Conservation (phyloP, 345 rosid species). For the Citrus mangshanensis region DNA sequence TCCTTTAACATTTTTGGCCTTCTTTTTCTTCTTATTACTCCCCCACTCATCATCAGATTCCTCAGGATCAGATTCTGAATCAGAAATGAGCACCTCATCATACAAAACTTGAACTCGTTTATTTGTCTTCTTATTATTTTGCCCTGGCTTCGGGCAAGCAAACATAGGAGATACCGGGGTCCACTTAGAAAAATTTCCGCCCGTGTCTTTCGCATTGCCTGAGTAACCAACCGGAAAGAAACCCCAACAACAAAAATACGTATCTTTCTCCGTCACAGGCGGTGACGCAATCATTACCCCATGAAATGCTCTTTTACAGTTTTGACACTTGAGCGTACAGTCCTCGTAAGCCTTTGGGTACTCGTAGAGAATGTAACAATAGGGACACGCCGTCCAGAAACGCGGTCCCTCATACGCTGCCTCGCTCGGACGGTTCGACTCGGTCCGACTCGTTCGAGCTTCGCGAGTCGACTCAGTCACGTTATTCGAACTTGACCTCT, state of each 20-base stretch:
- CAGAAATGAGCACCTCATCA: slow-evolving; percentile 45
- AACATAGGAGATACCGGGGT: slow-evolving; percentile 73
- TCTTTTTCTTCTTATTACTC: slow-evolving; percentile 35
- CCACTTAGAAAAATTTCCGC: slow-evolving; percentile 43
- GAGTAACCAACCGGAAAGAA: slow-evolving; percentile 68
- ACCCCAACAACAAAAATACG: slow-evolving; percentile 73
- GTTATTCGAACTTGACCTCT: slow-evolving; percentile 25
- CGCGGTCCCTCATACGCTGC: slow-evolving; percentile 32
- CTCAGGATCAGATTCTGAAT: slow-evolving; percentile 55
- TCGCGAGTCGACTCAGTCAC: slow-evolving; percentile 20
- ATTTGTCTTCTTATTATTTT: not conserved
- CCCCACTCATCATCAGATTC: slow-evolving; percentile 60
- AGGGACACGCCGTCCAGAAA: slow-evolving; percentile 97
- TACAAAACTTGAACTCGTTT: slow-evolving; percentile 36
- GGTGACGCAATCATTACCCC: slow-evolving; percentile 63
- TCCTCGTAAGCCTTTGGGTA: slow-evolving; percentile 76
- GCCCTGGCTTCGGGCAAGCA: slow-evolving; percentile 35
- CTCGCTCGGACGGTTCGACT: slow-evolving; percentile 24
- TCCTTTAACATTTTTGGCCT: slow-evolving; percentile 38
- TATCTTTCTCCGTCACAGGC: slow-evolving; percentile 54
- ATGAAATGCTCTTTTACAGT: slow-evolving; percentile 77
- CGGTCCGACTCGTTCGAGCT: slow-evolving; percentile 6
- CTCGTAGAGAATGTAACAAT: slow-evolving; percentile 76
- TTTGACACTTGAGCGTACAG: slow-evolving; percentile 71
- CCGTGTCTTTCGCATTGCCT: slow-evolving; percentile 26